Evolutionary conservation across 108 stramenopile species (phyloP), one percentile per base, ranked within the genome.

Genomic region (Discostella stelligeroides): DNA sequence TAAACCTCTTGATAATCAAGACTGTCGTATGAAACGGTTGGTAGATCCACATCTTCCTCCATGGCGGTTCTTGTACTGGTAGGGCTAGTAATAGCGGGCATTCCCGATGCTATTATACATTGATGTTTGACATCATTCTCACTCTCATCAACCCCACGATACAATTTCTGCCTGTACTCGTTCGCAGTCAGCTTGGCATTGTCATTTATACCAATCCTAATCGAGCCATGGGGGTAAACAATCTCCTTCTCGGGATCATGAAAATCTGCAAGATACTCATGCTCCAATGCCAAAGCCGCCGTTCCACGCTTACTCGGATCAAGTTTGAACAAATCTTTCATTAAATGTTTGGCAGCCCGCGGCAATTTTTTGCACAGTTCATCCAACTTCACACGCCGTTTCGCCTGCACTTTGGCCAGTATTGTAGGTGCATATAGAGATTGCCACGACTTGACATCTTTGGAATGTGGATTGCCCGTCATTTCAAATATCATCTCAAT

Each of bases 241-340:
- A 79, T 70, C 79, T 88, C 90, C 23, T 81, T 73, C 56, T 82
- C 81, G 12, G 84, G 84, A 62, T 92, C 80, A 71, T 93, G 88
- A 43, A 95, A 90, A 34, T 88, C 85, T n/a, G 84, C 79, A 13
- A 94, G 77, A 63, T 91, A 95, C 5, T 87, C 74, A 66, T 95
- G 91, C 63, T 64, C 67, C 58, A 95, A 71, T 15, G 89, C 85
- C 7, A 80, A 82, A 41, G 74, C 85, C 3, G 90, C 88, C 2
- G 81, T 61, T 11, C 85, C 70, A 46, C 94, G 85, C 46, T 91
- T 85, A 15, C 50, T 61, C 4, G 92, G 91, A 63, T 91, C 80
- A 57, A 94, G 91, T 46, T 85, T 71, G 45, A 95, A 86, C 20
- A 86, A 82, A 38, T 77, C 47, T 37, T 73, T 60, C 27, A 95